phyloP scores from a whole-genome alignment of 164 flowering plant genomes.

The Stephania yunnanensis region DNA sequence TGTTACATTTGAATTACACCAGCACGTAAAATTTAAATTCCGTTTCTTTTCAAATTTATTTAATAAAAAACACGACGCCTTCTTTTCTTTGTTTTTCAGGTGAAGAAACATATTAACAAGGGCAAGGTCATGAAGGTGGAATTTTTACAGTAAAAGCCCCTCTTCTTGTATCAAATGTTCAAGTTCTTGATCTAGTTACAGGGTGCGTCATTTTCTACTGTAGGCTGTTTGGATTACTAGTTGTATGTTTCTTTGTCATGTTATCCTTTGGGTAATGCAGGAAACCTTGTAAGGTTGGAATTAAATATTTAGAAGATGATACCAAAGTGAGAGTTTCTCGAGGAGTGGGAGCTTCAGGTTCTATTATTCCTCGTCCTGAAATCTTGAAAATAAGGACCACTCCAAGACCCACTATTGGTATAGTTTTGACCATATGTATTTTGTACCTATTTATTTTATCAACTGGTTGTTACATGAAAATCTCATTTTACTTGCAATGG shows the following conservation, averaged over 20 bases:
- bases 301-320: constrained; percentile 78
- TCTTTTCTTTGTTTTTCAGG: constrained; percentile 36
- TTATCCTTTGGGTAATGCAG: constrained; percentile 27
- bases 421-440: neutral
- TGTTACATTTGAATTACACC: neutral
- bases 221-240: neutral
- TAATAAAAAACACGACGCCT: neutral
- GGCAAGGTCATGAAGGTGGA: constrained; percentile 97
- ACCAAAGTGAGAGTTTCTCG: constrained; percentile 78
- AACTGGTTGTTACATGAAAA: neutral
- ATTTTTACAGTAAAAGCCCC: constrained; percentile 97
- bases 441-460: neutral
- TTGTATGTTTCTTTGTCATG: neutral
- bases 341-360: constrained; percentile 79
- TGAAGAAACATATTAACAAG: constrained; percentile 90
- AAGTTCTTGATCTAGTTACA: constrained; percentile 76
- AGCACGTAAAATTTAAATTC: neutral
- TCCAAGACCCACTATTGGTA: constrained; percentile 82
- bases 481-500: neutral
- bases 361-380: constrained; percentile 92
- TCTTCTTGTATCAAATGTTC: constrained; percentile 92
- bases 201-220: constrained; percentile 37
- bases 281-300: constrained; percentile 77
- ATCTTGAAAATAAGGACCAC: constrained; percentile 80
- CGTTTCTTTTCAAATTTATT: neutral